Evolutionary conservation across 306 rosid genomes (phyloP), one percentile per base, ranked within the genome.

Genomic region (Rubus parviflorus): DNA sequence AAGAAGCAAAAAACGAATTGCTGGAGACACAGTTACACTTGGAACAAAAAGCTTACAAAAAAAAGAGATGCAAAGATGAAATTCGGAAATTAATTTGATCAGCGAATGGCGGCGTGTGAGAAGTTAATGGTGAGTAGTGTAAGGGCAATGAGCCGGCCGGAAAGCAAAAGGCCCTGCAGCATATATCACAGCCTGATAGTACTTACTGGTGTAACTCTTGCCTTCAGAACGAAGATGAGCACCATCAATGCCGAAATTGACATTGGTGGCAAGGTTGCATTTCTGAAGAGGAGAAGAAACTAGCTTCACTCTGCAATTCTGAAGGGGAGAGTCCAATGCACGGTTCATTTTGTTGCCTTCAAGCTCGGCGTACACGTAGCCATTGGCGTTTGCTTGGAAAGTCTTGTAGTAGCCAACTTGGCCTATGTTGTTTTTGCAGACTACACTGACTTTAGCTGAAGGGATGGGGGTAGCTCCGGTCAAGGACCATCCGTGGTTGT

Each of bases 141-240:
- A 62, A 68, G 88, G 48, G 78, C 97, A 95, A 49, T 76, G 78
- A 46, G 80, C 77, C 25, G 99, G 92, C 66, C 87, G 94, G 81
- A 95, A 95, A 78, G 97, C 97, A 85, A 95, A 80, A 22, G 97
- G 97, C 1, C 97, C 97, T 48, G 96, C 92, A 72, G 97, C 86
- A 75, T 90, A 92, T 10, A 95, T 52, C 3, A 90, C 91, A 35
- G 96, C 92, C 68, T 87, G 85, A 7, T 95, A 92, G 30, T 78
- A 69, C 73, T 78, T 85, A 58, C 93, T 91, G 11, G 4, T 60
- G 47, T 89, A 69, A 20, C 75, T 86, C 89, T 95, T 92, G 70
- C 79, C 83, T 78, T 89, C 96, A 12, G 66, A 95, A 2, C 94
- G 92, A 75, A 95, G 97, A 0, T 86, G 77, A 1, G 92, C 83